Evolutionary conservation across 495 filamentous ascomycete genomes (phyloP), one percentile per base, ranked within the genome.

Genomic region (Tuber umbilicatum): DNA sequence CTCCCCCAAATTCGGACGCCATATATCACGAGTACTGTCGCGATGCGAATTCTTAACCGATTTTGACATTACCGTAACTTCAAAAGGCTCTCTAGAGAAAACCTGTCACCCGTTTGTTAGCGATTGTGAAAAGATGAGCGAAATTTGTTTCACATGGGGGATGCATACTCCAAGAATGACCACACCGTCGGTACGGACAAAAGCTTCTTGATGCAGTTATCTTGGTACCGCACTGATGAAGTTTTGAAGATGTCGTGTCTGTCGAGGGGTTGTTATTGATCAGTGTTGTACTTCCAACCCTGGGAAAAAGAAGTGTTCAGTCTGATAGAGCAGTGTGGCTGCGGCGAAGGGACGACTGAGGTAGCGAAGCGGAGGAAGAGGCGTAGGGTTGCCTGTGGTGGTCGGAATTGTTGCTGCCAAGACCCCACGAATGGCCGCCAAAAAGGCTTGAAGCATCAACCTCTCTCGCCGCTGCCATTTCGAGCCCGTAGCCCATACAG

Each of bases 1-100:
- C 64, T 79, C 77, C 45, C 78, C 77, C 39, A 76, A 47, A 64
- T 78, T 79, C 43, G 77, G 77, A 72, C 77, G 76, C 77, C 77
- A 79, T 74, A 79, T 40, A 70, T 78, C 77, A 42, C 77, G 76
- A 50, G 74, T 79, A 64, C 17, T 77, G 72, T 79, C 76, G 75
- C 72, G 77, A 72, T 79, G 77, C 16, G 55, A 64, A 35, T 31
- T 64, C 27, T 64, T 64, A 64, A 35, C 55, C 7, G 55, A 35
- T 64, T 64, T 64, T 64, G 55, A 64, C 55, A 64, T 64, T 64
- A 64, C 55, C 5, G 12, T 35, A 19, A 64, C 27, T 35, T 35
- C 27, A 64, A 64, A 64, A 64, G 35, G 27, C 55, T 14, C 27
- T 35, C 31, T 6, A 14, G 55, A 35, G 55, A 64, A 64, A 35